Conservation (phyloP, 768 basidiomycete genomes). For the Coprinopsis marcescibilis region DNA sequence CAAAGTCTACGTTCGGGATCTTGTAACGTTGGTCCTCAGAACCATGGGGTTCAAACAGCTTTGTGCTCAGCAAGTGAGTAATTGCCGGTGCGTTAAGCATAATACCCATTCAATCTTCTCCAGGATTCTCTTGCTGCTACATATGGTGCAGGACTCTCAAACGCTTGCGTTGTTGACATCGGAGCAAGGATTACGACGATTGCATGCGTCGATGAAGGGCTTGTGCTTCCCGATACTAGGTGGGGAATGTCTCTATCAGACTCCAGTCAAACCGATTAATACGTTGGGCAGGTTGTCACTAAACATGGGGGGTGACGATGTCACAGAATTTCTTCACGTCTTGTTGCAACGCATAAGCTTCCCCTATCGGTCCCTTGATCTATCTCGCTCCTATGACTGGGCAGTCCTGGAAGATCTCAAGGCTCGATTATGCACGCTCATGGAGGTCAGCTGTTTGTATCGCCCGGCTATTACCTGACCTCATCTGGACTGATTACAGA, state of each 20-base stretch:
- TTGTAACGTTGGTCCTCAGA: slow-evolving; percentile 65
- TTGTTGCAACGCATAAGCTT: slow-evolving; percentile 77
- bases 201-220: slow-evolving; percentile 91
- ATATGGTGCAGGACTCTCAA: slow-evolving; percentile 91
- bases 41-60: slow-evolving; percentile 91
- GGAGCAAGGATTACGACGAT: slow-evolving; percentile 82
- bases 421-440: slow-evolving; percentile 72
- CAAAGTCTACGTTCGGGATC: slow-evolving; percentile 72
- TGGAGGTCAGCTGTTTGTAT: slow-evolving; percentile 57
- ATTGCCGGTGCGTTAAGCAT: background rate
- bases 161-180: slow-evolving; percentile 94
- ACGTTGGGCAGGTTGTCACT: slow-evolving; percentile 55
- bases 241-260: slow-evolving; percentile 23
- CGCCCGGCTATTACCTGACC: background rate
- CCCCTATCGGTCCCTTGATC: slow-evolving; percentile 81
- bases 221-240: slow-evolving; percentile 86
- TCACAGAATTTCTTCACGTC: slow-evolving; percentile 83
- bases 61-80: slow-evolving; percentile 79
- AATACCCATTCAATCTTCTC: background rate
- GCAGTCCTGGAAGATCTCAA: slow-evolving; percentile 90
- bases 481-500: slow-evolving; percentile 36
- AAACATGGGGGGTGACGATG: slow-evolving; percentile 90
- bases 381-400: slow-evolving; percentile 81
- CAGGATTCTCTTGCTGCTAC: slow-evolving; percentile 92
- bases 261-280: slow-evolving; percentile 6